Conservation (phyloP, 805 yeast species). For the Zygoascus bituminiphila region DNA sequence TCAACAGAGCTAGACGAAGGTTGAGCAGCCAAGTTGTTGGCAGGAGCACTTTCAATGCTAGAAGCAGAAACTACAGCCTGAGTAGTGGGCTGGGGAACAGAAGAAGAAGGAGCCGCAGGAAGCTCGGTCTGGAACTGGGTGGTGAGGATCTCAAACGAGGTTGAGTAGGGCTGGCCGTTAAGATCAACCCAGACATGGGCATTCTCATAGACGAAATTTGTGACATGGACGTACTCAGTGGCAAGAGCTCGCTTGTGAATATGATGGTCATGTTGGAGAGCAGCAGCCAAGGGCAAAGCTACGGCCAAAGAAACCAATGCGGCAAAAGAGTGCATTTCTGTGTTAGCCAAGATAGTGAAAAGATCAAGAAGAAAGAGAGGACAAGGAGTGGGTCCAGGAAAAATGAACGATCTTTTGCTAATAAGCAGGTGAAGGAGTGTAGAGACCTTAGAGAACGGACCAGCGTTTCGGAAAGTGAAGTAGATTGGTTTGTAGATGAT, state of each 20-base stretch:
- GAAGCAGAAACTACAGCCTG: conserved; percentile 13
- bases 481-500: background rate
- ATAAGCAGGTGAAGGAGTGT: no score
- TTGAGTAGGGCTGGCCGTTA: conserved; percentile 18
- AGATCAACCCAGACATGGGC: conserved; percentile 22
- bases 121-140: background rate
- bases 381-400: background rate
- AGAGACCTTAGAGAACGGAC: background rate
- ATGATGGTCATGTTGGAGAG: conserved; percentile 10
- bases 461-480: background rate
- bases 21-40: conserved; percentile 11
- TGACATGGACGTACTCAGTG: conserved; percentile 17
- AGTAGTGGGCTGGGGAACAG: conserved; percentile 6
- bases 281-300: background rate
- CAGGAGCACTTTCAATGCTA: conserved; percentile 8
- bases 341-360: background rate
- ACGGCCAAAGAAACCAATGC: background rate
- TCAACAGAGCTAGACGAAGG: conserved; percentile 5
- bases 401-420: no score
- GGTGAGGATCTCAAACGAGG: conserved; percentile 14
- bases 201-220: conserved; percentile 18
- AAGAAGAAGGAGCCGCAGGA: conserved; percentile 5
- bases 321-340: background rate
- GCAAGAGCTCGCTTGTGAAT: conserved; percentile 14
- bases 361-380: background rate